A percentile compares a stretch with the other conserved stretches of the same genome.
These are phyloP conservation scores for Blastomyces silverae DNA, from an alignment of 2,329 filamentous ascomycete species.

Conservation along the genomic window DNA sequence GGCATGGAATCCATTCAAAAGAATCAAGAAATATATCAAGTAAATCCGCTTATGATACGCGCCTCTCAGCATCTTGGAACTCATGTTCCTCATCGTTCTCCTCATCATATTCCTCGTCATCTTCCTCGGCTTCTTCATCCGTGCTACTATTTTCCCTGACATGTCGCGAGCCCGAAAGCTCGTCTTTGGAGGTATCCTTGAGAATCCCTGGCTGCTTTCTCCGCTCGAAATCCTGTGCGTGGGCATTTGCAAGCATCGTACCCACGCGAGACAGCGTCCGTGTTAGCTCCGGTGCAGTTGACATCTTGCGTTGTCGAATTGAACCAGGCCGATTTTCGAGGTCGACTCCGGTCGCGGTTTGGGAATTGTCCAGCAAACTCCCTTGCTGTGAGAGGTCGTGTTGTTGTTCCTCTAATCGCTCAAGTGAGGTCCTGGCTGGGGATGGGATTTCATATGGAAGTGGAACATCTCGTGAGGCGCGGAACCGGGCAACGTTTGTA, in stretches of 20 bases:
- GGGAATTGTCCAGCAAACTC: background rate
- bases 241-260: slow-evolving; percentile 71
- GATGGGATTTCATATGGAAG: slow-evolving; percentile 62
- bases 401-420: background rate
- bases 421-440: slow-evolving; percentile 8
- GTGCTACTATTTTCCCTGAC: slow-evolving; percentile 32
- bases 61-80: background rate
- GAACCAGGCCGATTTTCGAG: background rate
- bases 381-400: background rate
- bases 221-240: slow-evolving; percentile 88
- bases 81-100: slow-evolving; percentile 11
- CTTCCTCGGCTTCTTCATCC: slow-evolving; percentile 35
- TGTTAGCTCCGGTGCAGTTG: background rate
- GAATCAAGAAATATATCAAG: background rate
- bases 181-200: slow-evolving; percentile 31
- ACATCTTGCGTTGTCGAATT: background rate
- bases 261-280: slow-evolving; percentile 47
- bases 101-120: background rate
- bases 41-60: background rate
- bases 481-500: slow-evolving; percentile 81
- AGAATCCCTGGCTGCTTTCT: slow-evolving; percentile 51
- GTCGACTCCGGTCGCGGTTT: background rate
- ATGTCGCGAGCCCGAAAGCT: slow-evolving; percentile 30
- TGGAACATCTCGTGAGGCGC: slow-evolving; percentile 79
- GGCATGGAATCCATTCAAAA: background rate